Conservation (phyloP, 1,284 basidiomycete species). For the Boletellus deceptivus region DNA sequence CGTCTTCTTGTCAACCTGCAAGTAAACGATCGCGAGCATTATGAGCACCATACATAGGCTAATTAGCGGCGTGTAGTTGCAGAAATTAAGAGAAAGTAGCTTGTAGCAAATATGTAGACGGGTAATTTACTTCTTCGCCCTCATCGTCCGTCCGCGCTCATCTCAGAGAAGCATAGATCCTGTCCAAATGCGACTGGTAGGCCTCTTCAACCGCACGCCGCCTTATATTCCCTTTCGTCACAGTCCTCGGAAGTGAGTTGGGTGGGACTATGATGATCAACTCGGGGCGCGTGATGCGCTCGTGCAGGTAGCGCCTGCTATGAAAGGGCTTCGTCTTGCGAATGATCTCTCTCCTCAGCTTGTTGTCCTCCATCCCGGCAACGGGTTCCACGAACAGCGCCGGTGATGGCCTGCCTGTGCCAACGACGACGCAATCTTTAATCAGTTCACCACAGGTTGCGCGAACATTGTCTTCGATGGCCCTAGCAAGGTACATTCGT, state of each 20-base stretch:
- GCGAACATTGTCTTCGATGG: slow-evolving; percentile 69
- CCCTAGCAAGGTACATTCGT: slow-evolving; percentile 32
- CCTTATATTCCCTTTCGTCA: slow-evolving; percentile 69
- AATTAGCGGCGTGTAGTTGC: slow-evolving; percentile 15
- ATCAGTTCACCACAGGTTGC: slow-evolving; percentile 54
- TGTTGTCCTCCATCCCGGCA: slow-evolving; percentile 44
- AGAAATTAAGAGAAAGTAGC: slow-evolving; percentile 5
- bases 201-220: slow-evolving; percentile 60
- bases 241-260: slow-evolving; percentile 58
- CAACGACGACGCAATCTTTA: slow-evolving; percentile 63
- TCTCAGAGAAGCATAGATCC: slow-evolving; percentile 40
- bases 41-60: slow-evolving; percentile 17
- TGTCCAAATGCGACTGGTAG: slow-evolving; percentile 52
- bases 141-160: slow-evolving; percentile 11
- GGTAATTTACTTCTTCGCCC: slow-evolving; percentile 11
- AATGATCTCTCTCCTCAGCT: slow-evolving; percentile 61
- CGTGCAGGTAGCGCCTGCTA: slow-evolving; percentile 63
- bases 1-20: slow-evolving; percentile 5
- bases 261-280: slow-evolving; percentile 57
- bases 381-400: slow-evolving; percentile 65
- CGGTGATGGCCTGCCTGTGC: slow-evolving; percentile 62
- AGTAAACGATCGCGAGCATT: slow-evolving; percentile 7
- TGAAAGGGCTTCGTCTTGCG: slow-evolving; percentile 66
- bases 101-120: slow-evolving; percentile 10
- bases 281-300: slow-evolving; percentile 54